Evolutionary conservation across 2,329 filamentous ascomycete genomes (phyloP), one percentile per base, ranked within the genome.

Genomic region (Alternaria sp.): DNA sequence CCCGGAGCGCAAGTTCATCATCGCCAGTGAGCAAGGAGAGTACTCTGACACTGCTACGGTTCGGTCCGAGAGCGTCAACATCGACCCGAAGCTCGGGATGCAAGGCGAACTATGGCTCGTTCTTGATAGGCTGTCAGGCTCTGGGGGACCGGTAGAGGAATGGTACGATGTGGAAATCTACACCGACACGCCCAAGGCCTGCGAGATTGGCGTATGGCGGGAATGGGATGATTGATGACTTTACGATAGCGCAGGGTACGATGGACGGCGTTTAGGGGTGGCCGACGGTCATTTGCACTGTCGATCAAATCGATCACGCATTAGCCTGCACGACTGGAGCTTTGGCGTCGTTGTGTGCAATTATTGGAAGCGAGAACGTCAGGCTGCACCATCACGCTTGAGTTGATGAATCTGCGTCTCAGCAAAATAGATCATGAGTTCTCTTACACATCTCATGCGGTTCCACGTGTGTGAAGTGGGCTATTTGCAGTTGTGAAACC

Each of bases 31-130:
- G n/a, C 84, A 88, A n/a, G 92, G 92, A 6, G 88, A 90, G 63
- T 96, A 93, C 73, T 88, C 87, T 49, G 92, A 96, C 78, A 84
- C 85, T 61, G 88, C 88, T 0, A 85, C 78, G 9, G 77, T 96
- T 25, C 86, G 92, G 52, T 91, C 91, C 2, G 84, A 88, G 13
- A 90, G 95, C 67, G 85, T 96, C 55, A 90, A 96, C 79, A 81
- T 97, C 45, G 88, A 89, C 47, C 91, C 92, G 0, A 85, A 83
- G n/a, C 80, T 86, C 67, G 82, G 84, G 61, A 80, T 52, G 17
- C 80, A 80, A 10, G 86, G 86, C 19, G 89, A 89, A 17, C 78
- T 93, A 61, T 96, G 91, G 91, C 83, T 97, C 57, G 90, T 97
- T 6, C 83, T 97, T 45, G 93, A 97, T 80, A 86, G 91, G 67